Evolutionary conservation across 805 yeast genomes (phyloP).

Genomic region (Candida piceae): DNA sequence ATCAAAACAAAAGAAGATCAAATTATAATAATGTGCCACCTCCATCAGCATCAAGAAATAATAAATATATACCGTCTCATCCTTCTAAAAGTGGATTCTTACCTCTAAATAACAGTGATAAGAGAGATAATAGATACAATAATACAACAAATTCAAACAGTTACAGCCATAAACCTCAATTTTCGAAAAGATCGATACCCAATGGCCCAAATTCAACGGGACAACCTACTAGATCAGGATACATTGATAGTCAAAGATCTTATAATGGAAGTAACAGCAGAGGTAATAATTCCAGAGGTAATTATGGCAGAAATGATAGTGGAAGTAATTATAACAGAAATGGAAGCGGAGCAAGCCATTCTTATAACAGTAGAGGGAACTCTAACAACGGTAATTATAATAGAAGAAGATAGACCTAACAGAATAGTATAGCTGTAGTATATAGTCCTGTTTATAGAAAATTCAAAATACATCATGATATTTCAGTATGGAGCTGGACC

Average conservation of each 20-base stretch:
- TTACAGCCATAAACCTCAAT: slow-evolving; percentile 1
- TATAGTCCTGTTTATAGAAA: too few relatives aligned
- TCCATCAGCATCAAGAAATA: slow-evolving; percentile 13
- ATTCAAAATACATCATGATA: too few relatives aligned
- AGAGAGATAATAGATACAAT: slow-evolving; percentile 9
- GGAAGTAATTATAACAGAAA: too few relatives aligned
- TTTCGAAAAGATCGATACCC: slow-evolving; percentile 1
- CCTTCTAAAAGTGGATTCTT: slow-evolving; percentile 21
- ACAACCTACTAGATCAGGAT: slow-evolving; percentile 13
- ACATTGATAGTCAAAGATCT: slow-evolving; percentile 5
- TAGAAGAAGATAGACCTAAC: too few relatives aligned
- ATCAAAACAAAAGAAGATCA: slow-evolving; percentile 1
- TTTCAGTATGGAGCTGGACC: too few relatives aligned
- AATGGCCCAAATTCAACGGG: background rate
- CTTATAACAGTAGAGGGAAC: too few relatives aligned
- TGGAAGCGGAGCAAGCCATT: too few relatives aligned
- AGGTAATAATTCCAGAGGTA: background rate
- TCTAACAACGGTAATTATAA: slow-evolving; percentile 1
- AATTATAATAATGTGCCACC: slow-evolving; percentile 24
- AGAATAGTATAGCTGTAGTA: too few relatives aligned
- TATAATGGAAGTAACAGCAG: background rate
- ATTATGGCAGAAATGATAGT: too few relatives aligned
- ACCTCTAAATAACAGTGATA: slow-evolving; percentile 7
- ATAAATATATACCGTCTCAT: slow-evolving; percentile 11
- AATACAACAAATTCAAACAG: slow-evolving; percentile 5